These are phyloP conservation scores for Trichoderma sp. DNA, from an alignment of 2,329 filamentous ascomycete genomes.

Conservation along the genomic window DNA sequence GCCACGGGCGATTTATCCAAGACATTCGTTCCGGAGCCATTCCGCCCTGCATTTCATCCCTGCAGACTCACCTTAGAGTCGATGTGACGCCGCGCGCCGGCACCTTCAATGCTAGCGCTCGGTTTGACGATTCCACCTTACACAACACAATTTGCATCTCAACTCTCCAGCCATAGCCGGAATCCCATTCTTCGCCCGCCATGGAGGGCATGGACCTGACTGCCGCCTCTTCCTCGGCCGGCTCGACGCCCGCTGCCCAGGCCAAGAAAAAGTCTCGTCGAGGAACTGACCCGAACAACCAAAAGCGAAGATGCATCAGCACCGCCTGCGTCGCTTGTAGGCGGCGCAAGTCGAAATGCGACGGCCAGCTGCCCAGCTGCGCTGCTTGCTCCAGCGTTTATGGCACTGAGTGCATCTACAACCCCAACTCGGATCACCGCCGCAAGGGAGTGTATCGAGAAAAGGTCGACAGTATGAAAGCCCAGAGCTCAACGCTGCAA, in stretches of 20 bases:
- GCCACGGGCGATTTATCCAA: not conserved
- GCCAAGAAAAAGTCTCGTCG: conserved; percentile 51
- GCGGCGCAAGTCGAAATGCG: conserved; percentile 81
- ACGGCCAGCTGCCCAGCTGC: conserved; percentile 86
- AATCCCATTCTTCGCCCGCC: not conserved
- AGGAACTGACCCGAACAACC: conserved; percentile 44
- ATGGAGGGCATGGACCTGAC: not conserved
- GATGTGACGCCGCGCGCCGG: conserved; percentile 8
- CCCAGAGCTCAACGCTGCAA: conserved; percentile 81
- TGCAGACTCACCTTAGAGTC: not conserved
- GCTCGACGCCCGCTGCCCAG: conserved; percentile 9
- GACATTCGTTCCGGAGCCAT: not conserved
- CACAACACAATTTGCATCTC: not conserved
- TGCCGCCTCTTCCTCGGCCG: not conserved
- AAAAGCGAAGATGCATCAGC: conserved; percentile 75
- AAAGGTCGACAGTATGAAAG: conserved; percentile 84
- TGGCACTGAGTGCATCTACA: conserved; percentile 85
- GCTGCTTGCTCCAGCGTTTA: conserved; percentile 97
- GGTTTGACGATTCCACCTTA: not conserved
- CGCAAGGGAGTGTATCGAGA: conserved; percentile 97
- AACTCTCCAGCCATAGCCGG: not conserved
- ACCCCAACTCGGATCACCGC: conserved; percentile 92
- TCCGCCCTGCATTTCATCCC: not conserved
- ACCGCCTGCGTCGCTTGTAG: conserved; percentile 82
- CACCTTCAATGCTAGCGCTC: not conserved